phyloP scores from a whole-genome alignment of 2,329 filamentous ascomycete species.

The Aspergillus puulaauensis region DNA sequence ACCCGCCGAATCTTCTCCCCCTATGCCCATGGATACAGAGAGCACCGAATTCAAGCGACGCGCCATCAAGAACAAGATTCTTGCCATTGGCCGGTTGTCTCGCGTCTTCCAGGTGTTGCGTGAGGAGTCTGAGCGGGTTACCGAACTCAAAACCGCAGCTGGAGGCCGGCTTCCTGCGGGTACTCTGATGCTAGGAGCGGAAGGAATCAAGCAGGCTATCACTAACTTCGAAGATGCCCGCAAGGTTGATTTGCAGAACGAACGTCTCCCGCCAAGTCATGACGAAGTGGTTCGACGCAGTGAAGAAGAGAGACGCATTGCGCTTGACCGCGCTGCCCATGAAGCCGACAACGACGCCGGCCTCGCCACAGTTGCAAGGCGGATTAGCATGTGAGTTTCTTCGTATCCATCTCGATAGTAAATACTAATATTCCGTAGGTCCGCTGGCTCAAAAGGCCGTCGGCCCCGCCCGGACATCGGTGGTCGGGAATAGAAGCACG shows the following conservation, averaged over 20 bases:
- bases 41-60: conserved; percentile 91
- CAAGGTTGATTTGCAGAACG: conserved; percentile 96
- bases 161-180: conserved; percentile 90
- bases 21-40: conserved; percentile 71
- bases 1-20: conserved; percentile 74
- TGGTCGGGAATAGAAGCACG: conserved; percentile 25
- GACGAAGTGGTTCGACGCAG: conserved; percentile 86
- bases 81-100: conserved; percentile 93
- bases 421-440: conserved; percentile 30
- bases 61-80: conserved; percentile 99
- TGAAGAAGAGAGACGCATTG: conserved; percentile 76
- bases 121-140: conserved; percentile 95
- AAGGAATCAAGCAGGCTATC: conserved; percentile 98
- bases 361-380: conserved; percentile 79
- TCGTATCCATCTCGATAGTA: background rate
- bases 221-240: conserved; percentile 94
- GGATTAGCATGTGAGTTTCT: conserved; percentile 87
- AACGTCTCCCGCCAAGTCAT: conserved; percentile 85
- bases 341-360: conserved; percentile 92
- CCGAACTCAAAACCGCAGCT: conserved; percentile 94
- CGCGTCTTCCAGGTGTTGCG: conserved; percentile 97
- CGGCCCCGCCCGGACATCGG: conserved; percentile 28
- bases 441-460: conserved; percentile 38
- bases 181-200: conserved; percentile 95
- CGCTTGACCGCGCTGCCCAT: conserved; percentile 78